These are phyloP conservation scores for Aspergillus puulaauensis DNA, from an alignment of 2,329 filamentous ascomycete genomes.

Conservation along the genomic window DNA sequence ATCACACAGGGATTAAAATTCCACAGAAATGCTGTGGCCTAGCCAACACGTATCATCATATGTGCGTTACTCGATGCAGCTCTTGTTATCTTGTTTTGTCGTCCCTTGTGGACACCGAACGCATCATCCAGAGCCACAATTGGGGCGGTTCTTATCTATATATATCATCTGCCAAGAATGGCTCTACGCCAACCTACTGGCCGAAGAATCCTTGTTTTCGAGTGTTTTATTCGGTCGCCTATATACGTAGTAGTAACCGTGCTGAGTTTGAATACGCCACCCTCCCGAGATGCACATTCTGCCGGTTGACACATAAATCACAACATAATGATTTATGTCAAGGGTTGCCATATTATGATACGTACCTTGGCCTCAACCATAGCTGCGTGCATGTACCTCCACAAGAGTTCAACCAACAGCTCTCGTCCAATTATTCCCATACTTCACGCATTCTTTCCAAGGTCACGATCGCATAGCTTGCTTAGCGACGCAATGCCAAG, in stretches of 20 bases:
- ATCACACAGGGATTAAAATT: not conserved
- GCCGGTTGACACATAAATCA: not conserved
- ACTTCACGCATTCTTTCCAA: not conserved
- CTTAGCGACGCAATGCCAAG: not conserved
- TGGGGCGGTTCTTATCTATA: constrained; percentile 5
- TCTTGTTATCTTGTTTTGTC: not conserved
- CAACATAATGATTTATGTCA: too few relatives aligned
- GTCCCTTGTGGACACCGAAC: not conserved
- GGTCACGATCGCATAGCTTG: not conserved
- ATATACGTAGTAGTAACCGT: not conserved
- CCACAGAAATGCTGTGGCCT: not conserved
- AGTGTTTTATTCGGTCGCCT: not conserved
- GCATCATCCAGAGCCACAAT: not conserved
- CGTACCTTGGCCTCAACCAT: not conserved
- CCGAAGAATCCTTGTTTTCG: not conserved
- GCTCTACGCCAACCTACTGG: constrained; percentile 2
- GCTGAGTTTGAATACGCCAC: not conserved
- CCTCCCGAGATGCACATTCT: not conserved
- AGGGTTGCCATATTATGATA: not conserved
- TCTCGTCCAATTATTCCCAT: not conserved
- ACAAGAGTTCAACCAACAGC: not conserved
- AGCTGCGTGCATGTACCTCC: not conserved
- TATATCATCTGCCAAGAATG: constrained; percentile 3
- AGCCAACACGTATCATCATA: not conserved
- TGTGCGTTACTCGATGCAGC: not conserved